Evolutionary conservation across 179 eudicot species (phyloP).

Genomic region (Vitellaria paradoxa): DNA sequence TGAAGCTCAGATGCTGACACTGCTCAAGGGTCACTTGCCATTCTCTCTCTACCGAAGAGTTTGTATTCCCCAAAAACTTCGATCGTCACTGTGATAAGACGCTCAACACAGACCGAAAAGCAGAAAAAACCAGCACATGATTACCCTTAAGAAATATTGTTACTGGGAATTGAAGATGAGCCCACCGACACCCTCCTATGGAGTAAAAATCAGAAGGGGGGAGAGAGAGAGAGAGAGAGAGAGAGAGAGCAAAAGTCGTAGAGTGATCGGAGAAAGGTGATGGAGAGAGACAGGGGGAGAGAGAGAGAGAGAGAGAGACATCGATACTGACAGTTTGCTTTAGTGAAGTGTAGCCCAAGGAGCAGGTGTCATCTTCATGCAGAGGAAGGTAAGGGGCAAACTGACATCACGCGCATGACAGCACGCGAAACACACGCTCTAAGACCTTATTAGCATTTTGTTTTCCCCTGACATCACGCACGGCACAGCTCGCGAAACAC

Average conservation of each 20-base stretch:
- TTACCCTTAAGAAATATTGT: too few species aligned
- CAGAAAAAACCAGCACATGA: background rate
- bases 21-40: conserved; percentile 8
- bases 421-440: too few species aligned
- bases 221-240: background rate
- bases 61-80: background rate
- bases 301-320: background rate
- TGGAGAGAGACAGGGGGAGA: background rate
- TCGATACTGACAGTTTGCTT: too few species aligned
- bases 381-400: too few species aligned
- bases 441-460: too few species aligned
- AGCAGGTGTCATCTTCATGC: too few species aligned
- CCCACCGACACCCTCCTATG: conserved; percentile 11
- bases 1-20: background rate
- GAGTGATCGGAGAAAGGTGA: background rate
- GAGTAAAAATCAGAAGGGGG: background rate
- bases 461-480: too few species aligned
- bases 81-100: background rate
- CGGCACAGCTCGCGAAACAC: too few species aligned
- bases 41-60: background rate
- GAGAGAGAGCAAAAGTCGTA: background rate
- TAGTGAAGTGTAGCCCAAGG: too few species aligned
- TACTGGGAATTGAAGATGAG: background rate
- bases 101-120: conserved; percentile 2
- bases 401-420: too few species aligned